These are phyloP conservation scores for Acorus gramineus DNA, from an alignment of 106 monocot species.

Conservation along the genomic window DNA sequence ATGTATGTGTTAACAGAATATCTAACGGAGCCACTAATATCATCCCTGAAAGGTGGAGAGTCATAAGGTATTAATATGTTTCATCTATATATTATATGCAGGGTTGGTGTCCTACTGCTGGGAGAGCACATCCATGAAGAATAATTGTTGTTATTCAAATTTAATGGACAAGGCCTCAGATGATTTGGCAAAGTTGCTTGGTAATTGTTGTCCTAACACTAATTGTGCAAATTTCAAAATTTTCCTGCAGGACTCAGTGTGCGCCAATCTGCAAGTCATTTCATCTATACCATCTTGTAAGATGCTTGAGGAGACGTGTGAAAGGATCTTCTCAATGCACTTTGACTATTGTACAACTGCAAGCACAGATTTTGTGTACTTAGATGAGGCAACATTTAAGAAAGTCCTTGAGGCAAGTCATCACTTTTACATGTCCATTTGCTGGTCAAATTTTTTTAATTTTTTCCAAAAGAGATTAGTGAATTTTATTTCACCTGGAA, in stretches of 20 bases:
- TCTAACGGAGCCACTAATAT: constrained; percentile 19
- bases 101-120: constrained; percentile 25
- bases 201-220: constrained; percentile 23
- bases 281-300: constrained; percentile 75
- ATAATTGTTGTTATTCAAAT: constrained; percentile 45
- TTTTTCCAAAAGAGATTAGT: background rate
- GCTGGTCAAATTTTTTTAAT: background rate
- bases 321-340: constrained; percentile 66
- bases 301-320: constrained; percentile 76
- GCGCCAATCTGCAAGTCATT: constrained; percentile 55
- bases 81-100: constrained; percentile 52
- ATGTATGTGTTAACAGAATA: constrained; percentile 8
- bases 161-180: constrained; percentile 46
- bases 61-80: constrained; percentile 30
- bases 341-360: constrained; percentile 98
- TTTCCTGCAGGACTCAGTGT: constrained; percentile 85
- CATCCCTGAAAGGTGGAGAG: constrained; percentile 7
- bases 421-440: background rate
- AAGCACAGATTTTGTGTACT: constrained; percentile 49
- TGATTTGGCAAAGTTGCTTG: constrained; percentile 52
- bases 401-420: constrained; percentile 76
- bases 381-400: constrained; percentile 62
- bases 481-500: no score
- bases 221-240: constrained; percentile 22
- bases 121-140: constrained; percentile 31